These are phyloP conservation scores for Fusarium pseudocircinatum DNA, from an alignment of 2,329 filamentous ascomycete genomes.

Conservation along the genomic window DNA sequence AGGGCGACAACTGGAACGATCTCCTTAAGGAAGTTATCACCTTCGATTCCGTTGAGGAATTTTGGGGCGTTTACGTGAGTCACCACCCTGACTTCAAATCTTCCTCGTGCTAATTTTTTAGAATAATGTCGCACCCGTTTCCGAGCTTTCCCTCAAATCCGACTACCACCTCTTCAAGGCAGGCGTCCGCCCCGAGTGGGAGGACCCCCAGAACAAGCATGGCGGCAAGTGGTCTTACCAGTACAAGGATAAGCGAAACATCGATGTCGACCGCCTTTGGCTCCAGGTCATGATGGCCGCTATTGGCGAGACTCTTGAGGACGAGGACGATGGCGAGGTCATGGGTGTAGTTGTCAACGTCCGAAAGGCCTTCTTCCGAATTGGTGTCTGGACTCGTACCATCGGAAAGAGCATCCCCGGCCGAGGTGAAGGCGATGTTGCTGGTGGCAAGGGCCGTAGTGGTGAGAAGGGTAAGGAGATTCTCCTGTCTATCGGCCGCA, in stretches of 20 bases:
- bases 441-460: conserved; percentile 80
- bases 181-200: conserved; percentile 97
- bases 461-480: conserved; percentile 86
- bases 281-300: conserved; percentile 95
- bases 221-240: conserved; percentile 99
- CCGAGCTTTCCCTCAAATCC: conserved; percentile 95
- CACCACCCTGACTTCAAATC: not conserved
- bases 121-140: conserved; percentile 99
- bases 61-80: conserved; percentile 98
- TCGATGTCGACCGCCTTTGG: conserved; percentile 96
- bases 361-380: conserved; percentile 96
- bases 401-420: conserved; percentile 85
- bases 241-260: conserved; percentile 93
- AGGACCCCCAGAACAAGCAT: conserved; percentile 98
- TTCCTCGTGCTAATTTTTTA: conserved; percentile 50
- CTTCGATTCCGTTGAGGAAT: conserved; percentile 98
- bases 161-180: conserved; percentile 99
- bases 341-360: conserved; percentile 99
- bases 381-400: conserved; percentile 96
- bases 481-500: conserved; percentile 82
- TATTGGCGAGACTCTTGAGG: conserved; percentile 97
- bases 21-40: conserved; percentile 98
- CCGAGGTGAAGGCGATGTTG: conserved; percentile 76
- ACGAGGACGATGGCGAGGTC: conserved; percentile 93
- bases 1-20: conserved; percentile 99